Evolutionary conservation across 257 asterid species (phyloP).

Genomic region (Fraxinus cuspidata): DNA sequence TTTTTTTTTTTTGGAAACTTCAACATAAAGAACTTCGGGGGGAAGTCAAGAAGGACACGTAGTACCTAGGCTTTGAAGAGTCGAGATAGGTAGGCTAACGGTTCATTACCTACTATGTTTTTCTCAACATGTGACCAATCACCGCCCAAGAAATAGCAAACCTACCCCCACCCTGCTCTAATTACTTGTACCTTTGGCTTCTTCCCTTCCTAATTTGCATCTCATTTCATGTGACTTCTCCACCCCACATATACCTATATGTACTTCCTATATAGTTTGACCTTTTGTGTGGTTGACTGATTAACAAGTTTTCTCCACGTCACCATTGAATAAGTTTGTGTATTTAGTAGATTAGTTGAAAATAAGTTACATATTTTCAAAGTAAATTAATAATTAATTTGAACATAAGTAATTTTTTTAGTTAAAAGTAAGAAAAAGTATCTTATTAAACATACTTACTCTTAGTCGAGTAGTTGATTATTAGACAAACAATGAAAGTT

Average conservation of each 20-base stretch:
- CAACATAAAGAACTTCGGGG: not conserved
- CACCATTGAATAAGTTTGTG: too few relatives aligned
- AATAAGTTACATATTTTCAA: too few relatives aligned
- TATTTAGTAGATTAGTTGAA: too few relatives aligned
- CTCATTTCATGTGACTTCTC: constrained; percentile 34
- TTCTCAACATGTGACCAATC: constrained; percentile 39
- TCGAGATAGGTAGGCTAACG: constrained; percentile 25
- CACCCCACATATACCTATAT: not conserved
- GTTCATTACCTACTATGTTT: constrained; percentile 26
- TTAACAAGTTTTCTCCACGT: not conserved
- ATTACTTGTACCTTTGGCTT: not conserved
- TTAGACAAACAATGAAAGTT: too few relatives aligned
- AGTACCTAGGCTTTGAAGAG: not conserved
- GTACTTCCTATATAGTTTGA: too few relatives aligned
- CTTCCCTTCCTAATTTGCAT: not conserved
- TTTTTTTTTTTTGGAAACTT: not conserved
- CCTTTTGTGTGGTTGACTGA: too few relatives aligned
- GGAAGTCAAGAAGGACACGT: constrained; percentile 25
- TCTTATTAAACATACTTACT: too few relatives aligned
- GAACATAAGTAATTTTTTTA: too few relatives aligned
- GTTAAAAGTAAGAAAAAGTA: too few relatives aligned
- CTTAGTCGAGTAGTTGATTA: too few relatives aligned
- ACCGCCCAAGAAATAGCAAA: constrained; percentile 35
- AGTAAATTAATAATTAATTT: too few relatives aligned
- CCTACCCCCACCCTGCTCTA: not conserved